These are phyloP conservation scores for Colletotrichum trifolii DNA, from an alignment of 2,329 filamentous ascomycete genomes.

Conservation along the genomic window DNA sequence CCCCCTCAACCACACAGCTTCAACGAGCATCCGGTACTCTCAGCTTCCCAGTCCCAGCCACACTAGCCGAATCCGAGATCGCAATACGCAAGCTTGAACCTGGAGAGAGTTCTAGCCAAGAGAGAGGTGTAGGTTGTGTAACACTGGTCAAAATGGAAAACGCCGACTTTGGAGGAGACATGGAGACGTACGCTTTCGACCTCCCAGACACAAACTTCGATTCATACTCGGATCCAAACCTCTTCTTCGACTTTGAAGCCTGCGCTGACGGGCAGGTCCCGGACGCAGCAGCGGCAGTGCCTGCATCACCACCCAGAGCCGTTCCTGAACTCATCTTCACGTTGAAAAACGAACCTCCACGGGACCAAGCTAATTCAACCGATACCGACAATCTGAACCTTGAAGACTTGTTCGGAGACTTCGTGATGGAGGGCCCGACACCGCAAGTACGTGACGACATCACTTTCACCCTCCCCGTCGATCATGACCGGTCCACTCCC, in stretches of 20 bases:
- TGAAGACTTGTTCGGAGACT: slow-evolving; percentile 3
- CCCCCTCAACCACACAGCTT: too few relatives aligned
- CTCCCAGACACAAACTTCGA: slow-evolving; percentile 5
- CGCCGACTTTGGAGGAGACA: background rate
- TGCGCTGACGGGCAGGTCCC: slow-evolving; percentile 16
- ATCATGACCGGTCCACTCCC: background rate
- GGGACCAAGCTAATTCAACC: background rate
- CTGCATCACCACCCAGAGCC: background rate
- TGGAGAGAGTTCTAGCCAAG: too few relatives aligned
- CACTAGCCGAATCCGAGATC: too few relatives aligned
- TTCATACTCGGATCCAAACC: background rate
- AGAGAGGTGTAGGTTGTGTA: background rate
- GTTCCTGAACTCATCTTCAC: too few relatives aligned
- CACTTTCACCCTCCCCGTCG: background rate
- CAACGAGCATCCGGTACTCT: too few relatives aligned
- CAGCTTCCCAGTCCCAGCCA: too few relatives aligned
- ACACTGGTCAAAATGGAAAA: background rate
- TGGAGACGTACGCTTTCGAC: background rate
- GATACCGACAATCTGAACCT: background rate
- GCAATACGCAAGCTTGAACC: too few relatives aligned
- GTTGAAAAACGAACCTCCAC: too few relatives aligned
- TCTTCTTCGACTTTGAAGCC: slow-evolving; percentile 23
- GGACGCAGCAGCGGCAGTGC: background rate
- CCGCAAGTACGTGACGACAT: too few relatives aligned
- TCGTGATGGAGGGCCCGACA: background rate